phyloP scores from a whole-genome alignment of 176 grass and related monocot genomes.

The Olyra latifolia region DNA sequence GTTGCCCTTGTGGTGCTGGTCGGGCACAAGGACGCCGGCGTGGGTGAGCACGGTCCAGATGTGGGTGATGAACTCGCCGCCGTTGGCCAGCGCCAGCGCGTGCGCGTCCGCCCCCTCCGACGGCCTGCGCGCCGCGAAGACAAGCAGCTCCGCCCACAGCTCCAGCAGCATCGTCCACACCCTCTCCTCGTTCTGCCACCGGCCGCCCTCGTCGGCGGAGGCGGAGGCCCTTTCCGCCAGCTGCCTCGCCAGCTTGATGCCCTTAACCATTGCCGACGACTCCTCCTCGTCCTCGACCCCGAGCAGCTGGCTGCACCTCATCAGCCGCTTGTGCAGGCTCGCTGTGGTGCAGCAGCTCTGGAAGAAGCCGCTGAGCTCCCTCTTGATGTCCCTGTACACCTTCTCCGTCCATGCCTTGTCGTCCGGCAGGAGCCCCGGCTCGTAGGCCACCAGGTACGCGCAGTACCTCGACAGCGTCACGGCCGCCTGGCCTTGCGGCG shows the following conservation, averaged over 20 bases:
- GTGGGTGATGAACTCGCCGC: conserved; percentile 37
- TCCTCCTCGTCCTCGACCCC: not conserved
- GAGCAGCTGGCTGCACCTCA: not conserved
- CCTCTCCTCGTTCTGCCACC: not conserved
- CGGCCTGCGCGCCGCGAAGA: not conserved
- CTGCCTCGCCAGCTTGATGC: not conserved
- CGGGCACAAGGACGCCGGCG: not conserved
- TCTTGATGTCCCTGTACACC: not conserved
- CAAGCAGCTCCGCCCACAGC: conserved; percentile 20
- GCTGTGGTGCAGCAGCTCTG: not conserved
- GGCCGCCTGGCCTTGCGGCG: not conserved
- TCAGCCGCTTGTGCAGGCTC: not conserved
- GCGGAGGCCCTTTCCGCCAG: not conserved
- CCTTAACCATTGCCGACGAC: not conserved
- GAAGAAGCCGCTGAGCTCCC: not conserved
- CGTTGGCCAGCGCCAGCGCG: conserved; percentile 10
- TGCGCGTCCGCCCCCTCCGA: not conserved
- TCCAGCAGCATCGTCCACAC: conserved; percentile 13
- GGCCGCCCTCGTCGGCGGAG: too few relatives aligned
- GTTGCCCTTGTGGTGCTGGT: not conserved
- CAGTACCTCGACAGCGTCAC: conserved; percentile 34
- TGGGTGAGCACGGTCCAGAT: conserved; percentile 34
- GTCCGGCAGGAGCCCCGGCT: conserved; percentile 6
- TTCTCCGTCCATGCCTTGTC: conserved; percentile 14
- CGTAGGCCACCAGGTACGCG: conserved; percentile 19